Conservation (phyloP, 2,329 filamentous ascomycete species). For the Exophiala lecanii-corni region DNA sequence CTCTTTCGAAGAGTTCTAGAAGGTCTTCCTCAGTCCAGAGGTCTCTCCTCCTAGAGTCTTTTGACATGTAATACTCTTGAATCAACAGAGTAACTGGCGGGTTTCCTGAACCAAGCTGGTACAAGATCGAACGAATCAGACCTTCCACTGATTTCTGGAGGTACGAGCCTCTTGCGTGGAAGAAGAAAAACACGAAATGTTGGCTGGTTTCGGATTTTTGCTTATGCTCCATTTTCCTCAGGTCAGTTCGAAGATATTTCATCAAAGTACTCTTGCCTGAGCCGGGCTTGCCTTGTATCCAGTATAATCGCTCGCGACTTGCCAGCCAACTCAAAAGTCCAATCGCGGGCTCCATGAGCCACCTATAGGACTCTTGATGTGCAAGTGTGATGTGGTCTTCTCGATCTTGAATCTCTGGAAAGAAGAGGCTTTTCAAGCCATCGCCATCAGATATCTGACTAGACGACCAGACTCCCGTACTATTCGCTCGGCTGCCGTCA, state of each 20-base stretch:
- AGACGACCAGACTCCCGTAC: not conserved
- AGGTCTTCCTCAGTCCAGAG: not conserved
- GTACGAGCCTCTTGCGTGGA: constrained; percentile 3
- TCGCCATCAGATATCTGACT: not conserved
- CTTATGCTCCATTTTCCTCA: not conserved
- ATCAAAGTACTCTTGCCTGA: constrained; percentile 11
- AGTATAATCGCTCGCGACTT: not conserved
- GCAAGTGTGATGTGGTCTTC: constrained; percentile 1
- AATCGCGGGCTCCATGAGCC: not conserved
- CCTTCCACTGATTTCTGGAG: constrained; percentile 7
- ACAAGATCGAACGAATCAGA: constrained; percentile 1
- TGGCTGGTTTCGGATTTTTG: not conserved
- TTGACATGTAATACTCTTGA: not conserved
- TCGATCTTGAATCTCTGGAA: not conserved
- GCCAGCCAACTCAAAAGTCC: constrained; percentile 4
- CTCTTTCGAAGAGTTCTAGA: not conserved
- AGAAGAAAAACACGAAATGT: constrained; percentile 4
- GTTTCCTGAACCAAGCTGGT: not conserved
- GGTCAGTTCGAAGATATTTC: constrained; percentile 2
- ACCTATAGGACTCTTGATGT: not conserved
- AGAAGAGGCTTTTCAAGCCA: constrained; percentile 1
- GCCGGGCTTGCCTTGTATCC: constrained; percentile 8
- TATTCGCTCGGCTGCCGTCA: not conserved
- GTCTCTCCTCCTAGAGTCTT: not conserved
- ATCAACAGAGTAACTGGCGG: not conserved